A percentile compares a stretch with the other conserved stretches of the same genome.
phyloP scores from a whole-genome alignment of 139 green algal species.

The Deuterostichococcus epilithicus region DNA sequence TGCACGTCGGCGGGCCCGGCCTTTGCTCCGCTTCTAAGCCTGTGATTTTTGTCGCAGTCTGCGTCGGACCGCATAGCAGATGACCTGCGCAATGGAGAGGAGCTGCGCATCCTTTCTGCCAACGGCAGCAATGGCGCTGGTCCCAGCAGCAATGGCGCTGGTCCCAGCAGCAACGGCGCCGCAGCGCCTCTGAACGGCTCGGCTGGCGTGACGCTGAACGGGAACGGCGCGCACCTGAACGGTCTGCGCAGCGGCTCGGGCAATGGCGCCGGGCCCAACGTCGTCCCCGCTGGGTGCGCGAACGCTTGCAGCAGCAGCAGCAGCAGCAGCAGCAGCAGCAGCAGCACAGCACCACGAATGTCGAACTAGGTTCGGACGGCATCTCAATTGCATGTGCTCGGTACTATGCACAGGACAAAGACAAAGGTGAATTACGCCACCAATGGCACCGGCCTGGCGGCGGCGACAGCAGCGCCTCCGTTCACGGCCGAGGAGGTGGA shows the following conservation, averaged over 20 bases:
- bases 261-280: not conserved
- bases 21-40: no score
- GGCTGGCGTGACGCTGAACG: not conserved
- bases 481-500: conserved; percentile 24
- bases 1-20: no score
- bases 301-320: no score
- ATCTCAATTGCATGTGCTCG: no score
- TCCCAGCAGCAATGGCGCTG: not conserved
- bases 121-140: not conserved
- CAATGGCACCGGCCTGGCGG: not conserved
- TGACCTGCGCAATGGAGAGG: not conserved
- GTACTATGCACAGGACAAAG: not conserved
- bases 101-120: not conserved
- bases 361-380: no score
- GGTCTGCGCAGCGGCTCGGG: not conserved
- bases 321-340: no score
- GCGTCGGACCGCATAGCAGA: not conserved
- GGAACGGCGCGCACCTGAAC: not conserved
- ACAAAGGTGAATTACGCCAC: not conserved
- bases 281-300: not conserved
- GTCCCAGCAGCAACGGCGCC: not conserved
- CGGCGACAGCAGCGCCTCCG: not conserved
- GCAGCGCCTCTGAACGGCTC: not conserved
- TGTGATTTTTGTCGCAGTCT: not conserved
- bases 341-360: no score